Evolutionary conservation across 2,329 filamentous ascomycete species (phyloP), one percentile per base, ranked within the genome.

Genomic region (Talaromyces atroroseus): DNA sequence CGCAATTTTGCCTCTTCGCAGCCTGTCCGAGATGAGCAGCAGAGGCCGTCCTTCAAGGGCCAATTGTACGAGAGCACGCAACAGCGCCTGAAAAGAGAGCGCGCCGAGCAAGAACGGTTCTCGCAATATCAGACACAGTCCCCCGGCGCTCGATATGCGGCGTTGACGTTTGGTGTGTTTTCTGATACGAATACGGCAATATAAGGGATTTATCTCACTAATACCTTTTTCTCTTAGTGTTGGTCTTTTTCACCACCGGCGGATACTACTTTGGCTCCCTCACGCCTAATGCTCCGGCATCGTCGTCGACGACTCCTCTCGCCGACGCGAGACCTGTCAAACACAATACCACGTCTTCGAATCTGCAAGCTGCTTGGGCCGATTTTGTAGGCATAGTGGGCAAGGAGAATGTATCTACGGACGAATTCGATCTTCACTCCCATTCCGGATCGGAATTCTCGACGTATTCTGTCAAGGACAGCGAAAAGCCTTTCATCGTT

Each of bases 401-500:
- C 45, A 79, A 80, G 64, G 82, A 84, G 49, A 82, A 86, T 68
- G 78, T 86, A n/a, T 83, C 81, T 4, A 83, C 83, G 0, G 71
- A 79, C 47, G 72, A 74, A 48, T 68, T 71, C 3, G 82, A 86
- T 46, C 69, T 84, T 26, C 75, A 79, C 56, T 74, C 76, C 18
- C 84, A 86, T 66, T 75, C 82, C 7, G 82, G 82, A 7, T 85
- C 82, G 1, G 82, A 84, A 58, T 87, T 83, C 83, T 85, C 82
- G 14, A 82, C 82, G 2, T 79, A 80, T 57, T 65, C 67, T 2
- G 64, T 62, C 7, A 76, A 75, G 59, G 68, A 71, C 12, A 63
- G 65, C 38, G 77, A 79, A 60, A 70, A 67, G 51, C 76, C 76
- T 1, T 79, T 79, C 62, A 65, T 90, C 69, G 79, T 96, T 52